These are phyloP conservation scores for Citrus reticulata DNA, from an alignment of 345 rosid genomes.

Conservation along the genomic window DNA sequence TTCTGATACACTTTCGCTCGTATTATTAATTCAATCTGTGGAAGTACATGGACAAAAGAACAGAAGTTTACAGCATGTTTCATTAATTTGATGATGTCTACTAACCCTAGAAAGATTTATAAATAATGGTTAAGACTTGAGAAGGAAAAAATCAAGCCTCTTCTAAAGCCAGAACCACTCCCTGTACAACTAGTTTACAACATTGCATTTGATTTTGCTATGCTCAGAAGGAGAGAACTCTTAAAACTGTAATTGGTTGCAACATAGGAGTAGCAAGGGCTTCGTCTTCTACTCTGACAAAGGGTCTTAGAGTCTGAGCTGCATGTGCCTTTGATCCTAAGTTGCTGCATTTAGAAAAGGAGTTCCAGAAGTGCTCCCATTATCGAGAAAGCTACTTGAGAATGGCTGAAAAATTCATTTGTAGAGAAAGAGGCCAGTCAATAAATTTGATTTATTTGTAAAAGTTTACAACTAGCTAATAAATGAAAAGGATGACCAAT, in stretches of 20 bases:
- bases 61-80: not conserved
- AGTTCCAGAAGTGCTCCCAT: constrained; percentile 46
- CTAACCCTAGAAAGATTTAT: not conserved
- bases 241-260: not conserved
- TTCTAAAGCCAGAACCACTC: constrained; percentile 27
- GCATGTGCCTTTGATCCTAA: constrained; percentile 15
- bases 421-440: constrained; percentile 9
- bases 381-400: constrained; percentile 66
- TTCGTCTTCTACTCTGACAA: constrained; percentile 3
- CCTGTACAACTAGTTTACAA: constrained; percentile 11
- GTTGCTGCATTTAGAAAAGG: constrained; percentile 43
- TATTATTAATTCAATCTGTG: not conserved
- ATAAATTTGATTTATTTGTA: not conserved
- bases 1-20: not conserved
- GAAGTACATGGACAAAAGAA: not conserved
- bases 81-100: not conserved
- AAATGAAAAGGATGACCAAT: not conserved
- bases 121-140: constrained; percentile 32
- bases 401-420: constrained; percentile 48
- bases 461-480: not conserved
- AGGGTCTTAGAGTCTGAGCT: not conserved
- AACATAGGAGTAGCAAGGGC: not conserved
- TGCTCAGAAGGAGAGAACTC: not conserved
- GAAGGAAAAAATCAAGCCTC: constrained; percentile 34
- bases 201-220: not conserved